Base-by-base conservation (phyloP, 768 basidiomycete species). In the Chalciporus piperatus region DNA sequence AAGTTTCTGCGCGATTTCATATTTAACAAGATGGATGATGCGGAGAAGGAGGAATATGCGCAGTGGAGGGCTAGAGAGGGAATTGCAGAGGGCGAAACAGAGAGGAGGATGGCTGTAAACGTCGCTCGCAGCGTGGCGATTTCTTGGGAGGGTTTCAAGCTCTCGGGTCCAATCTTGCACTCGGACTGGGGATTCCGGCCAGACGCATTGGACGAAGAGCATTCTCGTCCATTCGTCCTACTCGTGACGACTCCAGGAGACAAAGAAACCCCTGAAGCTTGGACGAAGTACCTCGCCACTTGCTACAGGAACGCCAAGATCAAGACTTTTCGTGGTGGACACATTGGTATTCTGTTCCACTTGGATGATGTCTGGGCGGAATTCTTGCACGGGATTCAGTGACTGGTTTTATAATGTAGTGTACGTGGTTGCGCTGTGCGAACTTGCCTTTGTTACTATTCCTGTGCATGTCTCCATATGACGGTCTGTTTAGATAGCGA, bases 121-220 rank as follows among this genome's bases (percentile, higher is more conserved):
- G 64, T 74, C 50, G 60, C 72, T 42, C 70, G 73, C 50, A 83
- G 82, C 58, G 76, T 81, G 8, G 67, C 72, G 17, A 72, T 62
- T 28, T 69, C 77, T 42, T 81, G 80, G 80, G 75, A 70, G 39
- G 83, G 82, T 1, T 80, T 81, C 57, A 65, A 74, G 51, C 75
- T 76, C 41, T 57, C 72, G 47, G 48, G 73, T 7, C 56, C 65
- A 27, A 62, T 79, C 25, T 64, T 77, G 45, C 77, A 82, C 41
- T 72, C 75, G 14, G 76, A 76, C 48, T 84, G 82, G 80, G 80
- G 74, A 6, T 80, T 75, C 55, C 56, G 55, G 13, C 76, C 76
- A 3, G 64, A 69, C 33, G 56, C 57, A 4, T 64, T 81, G 45
- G 76, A 81, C 52, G 76, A 73, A 25, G 73, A 70, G 20, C 76